Evolutionary conservation across 352 stramenopile genomes (phyloP).

Genomic region (Phytophthora tentaculata): DNA sequence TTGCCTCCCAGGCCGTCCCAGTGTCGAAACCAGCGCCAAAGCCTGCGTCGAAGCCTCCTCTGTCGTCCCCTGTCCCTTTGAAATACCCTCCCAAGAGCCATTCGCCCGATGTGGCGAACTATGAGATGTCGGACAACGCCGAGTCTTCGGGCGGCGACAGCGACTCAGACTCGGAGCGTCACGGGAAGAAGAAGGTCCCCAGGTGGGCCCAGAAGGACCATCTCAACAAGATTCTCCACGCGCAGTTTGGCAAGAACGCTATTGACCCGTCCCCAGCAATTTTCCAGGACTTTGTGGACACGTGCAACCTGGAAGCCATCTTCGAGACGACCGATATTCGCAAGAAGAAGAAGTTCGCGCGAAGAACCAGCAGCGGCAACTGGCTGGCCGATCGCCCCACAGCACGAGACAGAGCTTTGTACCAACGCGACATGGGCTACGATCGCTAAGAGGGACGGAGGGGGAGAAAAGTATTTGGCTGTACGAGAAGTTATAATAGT

Average conservation of each 20-base stretch:
- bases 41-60: constrained; percentile 8
- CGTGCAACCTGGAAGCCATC: constrained; percentile 85
- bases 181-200: constrained; percentile 80
- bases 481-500: constrained; percentile 51
- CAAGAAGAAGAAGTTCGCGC: constrained; percentile 83
- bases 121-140: constrained; percentile 85
- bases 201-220: constrained; percentile 80
- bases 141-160: constrained; percentile 57
- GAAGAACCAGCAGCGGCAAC: constrained; percentile 86
- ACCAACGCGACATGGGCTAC: constrained; percentile 88
- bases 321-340: constrained; percentile 73
- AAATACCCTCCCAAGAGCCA: constrained; percentile 39
- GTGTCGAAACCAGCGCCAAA: constrained; percentile 17
- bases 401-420: constrained; percentile 76
- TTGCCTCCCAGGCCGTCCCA: constrained; percentile 15
- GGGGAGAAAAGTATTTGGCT: too few species aligned
- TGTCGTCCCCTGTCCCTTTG: constrained; percentile 7
- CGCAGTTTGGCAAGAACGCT: constrained; percentile 78
- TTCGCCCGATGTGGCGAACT: constrained; percentile 49
- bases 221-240: constrained; percentile 67
- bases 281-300: constrained; percentile 86
- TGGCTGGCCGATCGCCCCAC: constrained; percentile 85
- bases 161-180: constrained; percentile 54
- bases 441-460: constrained; percentile 38
- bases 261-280: constrained; percentile 80